These are phyloP conservation scores for Aspergillus sp. DNA, from an alignment of 2,329 filamentous ascomycete species.

Conservation along the genomic window DNA sequence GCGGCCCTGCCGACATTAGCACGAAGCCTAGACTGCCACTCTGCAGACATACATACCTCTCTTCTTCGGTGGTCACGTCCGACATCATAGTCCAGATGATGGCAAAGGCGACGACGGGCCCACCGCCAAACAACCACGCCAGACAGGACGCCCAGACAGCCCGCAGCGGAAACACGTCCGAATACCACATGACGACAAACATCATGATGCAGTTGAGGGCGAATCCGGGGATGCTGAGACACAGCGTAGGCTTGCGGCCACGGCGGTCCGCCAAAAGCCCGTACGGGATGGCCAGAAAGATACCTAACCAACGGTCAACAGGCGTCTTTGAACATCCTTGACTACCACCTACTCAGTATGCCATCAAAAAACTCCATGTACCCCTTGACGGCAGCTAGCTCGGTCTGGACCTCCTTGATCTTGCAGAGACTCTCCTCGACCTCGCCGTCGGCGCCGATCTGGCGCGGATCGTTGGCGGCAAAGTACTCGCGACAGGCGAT, in stretches of 20 bases:
- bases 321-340: not conserved
- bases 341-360: constrained; percentile 31
- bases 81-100: constrained; percentile 52
- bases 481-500: constrained; percentile 50
- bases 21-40: not conserved
- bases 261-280: constrained; percentile 50
- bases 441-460: constrained; percentile 41
- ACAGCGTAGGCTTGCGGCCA: constrained; percentile 48
- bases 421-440: constrained; percentile 52
- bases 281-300: constrained; percentile 50
- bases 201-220: constrained; percentile 33
- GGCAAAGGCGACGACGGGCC: constrained; percentile 47
- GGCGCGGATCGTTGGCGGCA: constrained; percentile 39
- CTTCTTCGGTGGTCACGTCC: constrained; percentile 49
- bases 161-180: constrained; percentile 44
- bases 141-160: constrained; percentile 49
- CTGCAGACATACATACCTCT: constrained; percentile 30
- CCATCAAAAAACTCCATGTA: constrained; percentile 52
- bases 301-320: constrained; percentile 29
- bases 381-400: constrained; percentile 51
- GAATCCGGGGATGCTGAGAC: constrained; percentile 43
- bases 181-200: constrained; percentile 37
- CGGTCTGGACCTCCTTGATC: constrained; percentile 47
- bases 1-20: constrained; percentile 28
- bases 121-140: constrained; percentile 48